Base-by-base conservation (phyloP, 768 basidiomycete species). In the Lyophyllum semitale region DNA sequence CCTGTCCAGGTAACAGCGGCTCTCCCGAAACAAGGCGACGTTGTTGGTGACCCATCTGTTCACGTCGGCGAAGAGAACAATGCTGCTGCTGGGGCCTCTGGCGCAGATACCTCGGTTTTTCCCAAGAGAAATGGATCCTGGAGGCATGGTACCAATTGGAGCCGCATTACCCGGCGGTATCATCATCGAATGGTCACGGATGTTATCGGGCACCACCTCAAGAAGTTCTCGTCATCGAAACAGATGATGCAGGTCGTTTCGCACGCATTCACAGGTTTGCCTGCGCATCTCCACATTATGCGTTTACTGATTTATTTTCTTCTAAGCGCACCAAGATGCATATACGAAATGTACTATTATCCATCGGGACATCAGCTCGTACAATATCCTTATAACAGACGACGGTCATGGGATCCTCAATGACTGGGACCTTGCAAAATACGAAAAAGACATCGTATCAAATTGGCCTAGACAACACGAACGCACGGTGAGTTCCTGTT, bases 101-200 rank as follows among this genome's bases (percentile, higher is more conserved):
- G n/a, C n/a, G n/a, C n/a, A n/a, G n/a, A n/a, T n/a, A n/a, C n/a
- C n/a, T n/a, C n/a, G n/a, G 5, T 44, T 23, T 45, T 15, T 13
- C 2, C 33, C 18, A 23, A 33, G 15, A 20, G 43, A n/a, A 11
- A 20, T 18, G 33, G 43, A 11, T 1, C 17, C 1, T 68, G 65
- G 66, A 51, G 53, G 9, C 25, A 30, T 1, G 63, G 62, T 7
- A 38, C 15, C 6, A 37, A 47, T 3, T 33, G 35, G 53, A 32
- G 2, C 1, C 41, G 26, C 12, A 49, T 65, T 3, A 48, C 27
- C n/a, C 43, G n/a, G 11, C 62, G 68, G 4, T 29, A 48, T 1
- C 66, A 66, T 27, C 55, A 63, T 35, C 64, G 68, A 1, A 60
- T 68, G 4, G 13, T 62, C 1, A 58, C 52, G 15, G 63, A 63